A percentile compares a stretch with the other conserved stretches of the same genome.
Evolutionary conservation across 257 asterid species (phyloP).

Genomic region (Gardenia jasminoides): DNA sequence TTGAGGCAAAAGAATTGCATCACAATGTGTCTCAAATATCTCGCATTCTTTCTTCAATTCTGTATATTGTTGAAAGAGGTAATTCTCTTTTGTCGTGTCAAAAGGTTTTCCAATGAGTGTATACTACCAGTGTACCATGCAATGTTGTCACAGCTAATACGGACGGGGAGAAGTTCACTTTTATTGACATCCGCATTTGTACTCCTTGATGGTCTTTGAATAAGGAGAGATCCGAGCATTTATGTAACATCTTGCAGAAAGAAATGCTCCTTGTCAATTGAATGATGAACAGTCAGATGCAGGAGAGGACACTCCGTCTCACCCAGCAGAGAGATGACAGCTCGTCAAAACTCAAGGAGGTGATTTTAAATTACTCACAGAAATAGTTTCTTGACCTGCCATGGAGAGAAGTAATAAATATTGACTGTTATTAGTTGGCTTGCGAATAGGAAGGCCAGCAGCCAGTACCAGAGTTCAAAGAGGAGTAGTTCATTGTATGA

Average conservation of each 20-base stretch:
- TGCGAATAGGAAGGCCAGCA: conserved; percentile 5
- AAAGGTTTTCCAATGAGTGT: neutral
- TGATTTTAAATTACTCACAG: conserved; percentile 28
- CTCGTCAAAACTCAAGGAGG: neutral
- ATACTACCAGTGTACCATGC: neutral
- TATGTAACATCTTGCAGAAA: neutral
- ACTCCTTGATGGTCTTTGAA: conserved; percentile 7
- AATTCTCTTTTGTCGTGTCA: neutral
- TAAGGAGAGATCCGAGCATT: conserved; percentile 1
- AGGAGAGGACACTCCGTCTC: neutral
- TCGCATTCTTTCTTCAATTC: neutral
- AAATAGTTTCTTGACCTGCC: conserved; percentile 60
- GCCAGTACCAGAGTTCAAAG: neutral
- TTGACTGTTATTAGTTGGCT: neutral
- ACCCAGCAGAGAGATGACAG: conserved; percentile 20
- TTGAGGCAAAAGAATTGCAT: neutral
- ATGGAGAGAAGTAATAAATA: conserved; percentile 17
- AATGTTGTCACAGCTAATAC: neutral
- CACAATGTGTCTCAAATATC: neutral
- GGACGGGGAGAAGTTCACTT: neutral
- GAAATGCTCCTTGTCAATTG: neutral
- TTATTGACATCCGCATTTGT: neutral
- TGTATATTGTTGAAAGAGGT: neutral
- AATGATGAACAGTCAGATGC: neutral
- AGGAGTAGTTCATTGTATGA: no score